Conservation (phyloP, 441 rosid species). For the Monsonia emarginata region DNA sequence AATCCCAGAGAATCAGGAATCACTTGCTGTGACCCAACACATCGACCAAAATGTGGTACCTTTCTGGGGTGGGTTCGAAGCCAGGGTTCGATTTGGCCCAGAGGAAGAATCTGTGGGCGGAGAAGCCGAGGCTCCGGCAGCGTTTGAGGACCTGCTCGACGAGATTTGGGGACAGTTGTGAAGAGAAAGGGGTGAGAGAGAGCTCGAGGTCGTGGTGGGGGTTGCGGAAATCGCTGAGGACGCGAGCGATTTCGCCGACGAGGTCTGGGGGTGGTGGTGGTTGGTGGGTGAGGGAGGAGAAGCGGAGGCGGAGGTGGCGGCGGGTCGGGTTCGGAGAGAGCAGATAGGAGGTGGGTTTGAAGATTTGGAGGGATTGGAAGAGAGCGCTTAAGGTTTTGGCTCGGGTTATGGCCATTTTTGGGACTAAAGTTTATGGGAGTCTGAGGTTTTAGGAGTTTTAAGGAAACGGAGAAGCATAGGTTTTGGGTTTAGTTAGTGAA, state of each 20-base stretch:
- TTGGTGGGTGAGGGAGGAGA: conserved; percentile 29
- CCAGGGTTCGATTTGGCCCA: conserved; percentile 62
- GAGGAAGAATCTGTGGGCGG: conserved; percentile 81
- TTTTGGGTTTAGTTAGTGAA: too few species aligned
- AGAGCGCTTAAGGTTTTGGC: conserved; percentile 16
- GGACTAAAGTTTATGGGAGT: too few species aligned
- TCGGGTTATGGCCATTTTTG: not conserved
- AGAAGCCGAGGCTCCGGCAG: conserved; percentile 68
- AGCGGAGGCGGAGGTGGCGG: not conserved
- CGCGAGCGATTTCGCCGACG: conserved; percentile 63
- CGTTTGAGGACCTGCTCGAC: conserved; percentile 79
- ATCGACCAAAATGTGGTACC: conserved; percentile 63
- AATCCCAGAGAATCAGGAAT: conserved; percentile 76
- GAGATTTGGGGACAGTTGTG: conserved; percentile 40
- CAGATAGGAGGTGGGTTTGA: too few species aligned
- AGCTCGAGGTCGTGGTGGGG: conserved; percentile 69
- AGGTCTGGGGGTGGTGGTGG: too few species aligned
- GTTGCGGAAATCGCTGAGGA: conserved; percentile 62
- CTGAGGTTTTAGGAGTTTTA: not conserved
- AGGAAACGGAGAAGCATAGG: not conserved
- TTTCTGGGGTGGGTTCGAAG: conserved; percentile 45
- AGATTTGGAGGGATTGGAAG: conserved; percentile 13
- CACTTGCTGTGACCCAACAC: conserved; percentile 52
- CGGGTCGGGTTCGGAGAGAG: conserved; percentile 18
- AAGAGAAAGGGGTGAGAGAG: conserved; percentile 43